Evolutionary conservation across 129 eudicot species (phyloP), one percentile per base, ranked within the genome.

Genomic region (Daucus carota): DNA sequence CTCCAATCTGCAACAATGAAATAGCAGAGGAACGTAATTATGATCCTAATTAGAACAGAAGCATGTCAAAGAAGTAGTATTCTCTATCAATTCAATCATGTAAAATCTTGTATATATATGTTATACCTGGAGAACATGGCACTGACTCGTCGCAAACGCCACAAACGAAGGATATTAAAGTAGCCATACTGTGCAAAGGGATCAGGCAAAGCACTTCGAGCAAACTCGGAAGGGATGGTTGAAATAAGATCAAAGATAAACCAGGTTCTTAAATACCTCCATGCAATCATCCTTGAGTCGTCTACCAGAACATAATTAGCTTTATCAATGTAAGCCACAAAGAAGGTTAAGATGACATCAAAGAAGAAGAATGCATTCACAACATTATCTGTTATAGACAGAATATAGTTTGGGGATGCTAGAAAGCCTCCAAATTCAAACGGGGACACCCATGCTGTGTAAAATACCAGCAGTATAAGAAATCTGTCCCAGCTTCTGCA

Each of bases 101-200:
- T n/a, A n/a, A n/a, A n/a, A n/a, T n/a, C n/a, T n/a, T n/a, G n/a
- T n/a, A n/a, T n/a, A n/a, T n/a, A n/a, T n/a, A 60, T 22, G 57
- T n/a, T 65, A 60, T 80, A 91, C 97, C 94, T 87, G 57, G 87
- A 81, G 80, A 91, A 91, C 88, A 88, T 57, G 42, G 92, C 80
- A 75, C 97, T 87, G 77, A 87, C 97, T 87, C 97, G 80, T 45
- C 94, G 89, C 50, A 91, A 85, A 72, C 97, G 94, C 97, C 97
- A 91, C 33, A 91, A 86, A 42, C 97, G 88, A 78, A 91, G 92
- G 87, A 91, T 77, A 80, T 83, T 87, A 80, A 88, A 82, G 50
- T 85, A 79, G 65, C 92, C 93, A 86, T 91, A 87, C 6, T 84
- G 44, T 77, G 81, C 79, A 34, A 81, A 62, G 70, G 76, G 80